These are phyloP conservation scores for Podaxis mareebaensis DNA, from an alignment of 768 basidiomycete species.

Conservation along the genomic window DNA sequence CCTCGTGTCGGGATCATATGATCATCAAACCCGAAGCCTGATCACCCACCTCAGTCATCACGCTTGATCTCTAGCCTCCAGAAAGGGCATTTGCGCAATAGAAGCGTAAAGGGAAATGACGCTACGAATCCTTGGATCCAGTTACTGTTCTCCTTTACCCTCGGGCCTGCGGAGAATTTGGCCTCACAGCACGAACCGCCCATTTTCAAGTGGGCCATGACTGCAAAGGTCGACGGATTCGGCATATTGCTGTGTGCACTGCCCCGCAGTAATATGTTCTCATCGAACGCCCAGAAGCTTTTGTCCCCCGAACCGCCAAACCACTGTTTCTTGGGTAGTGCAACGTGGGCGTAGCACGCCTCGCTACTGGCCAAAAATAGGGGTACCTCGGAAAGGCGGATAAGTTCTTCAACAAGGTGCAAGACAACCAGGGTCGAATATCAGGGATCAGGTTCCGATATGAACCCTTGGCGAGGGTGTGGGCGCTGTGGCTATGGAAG, in stretches of 20 bases:
- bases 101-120: conserved; percentile 1
- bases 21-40: conserved; percentile 1
- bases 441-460: background rate
- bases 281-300: background rate
- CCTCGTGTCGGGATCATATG: conserved; percentile 10
- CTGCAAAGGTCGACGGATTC: background rate
- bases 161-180: conserved; percentile 9
- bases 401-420: background rate
- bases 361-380: conserved; percentile 1
- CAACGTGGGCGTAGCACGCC: background rate
- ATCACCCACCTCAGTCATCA: background rate
- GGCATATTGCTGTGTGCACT: background rate
- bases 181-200: background rate
- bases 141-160: background rate
- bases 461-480: background rate
- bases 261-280: background rate
- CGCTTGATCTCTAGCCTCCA: background rate
- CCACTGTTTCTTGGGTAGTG: background rate
- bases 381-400: background rate
- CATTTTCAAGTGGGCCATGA: conserved; percentile 3
- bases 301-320: background rate
- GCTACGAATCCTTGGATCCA: background rate
- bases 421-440: conserved; percentile 7
- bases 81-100: background rate
- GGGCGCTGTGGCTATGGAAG: conserved; percentile 1